phyloP scores from a whole-genome alignment of 768 basidiomycete genomes.

The Kwoniella newhampshirensis region DNA sequence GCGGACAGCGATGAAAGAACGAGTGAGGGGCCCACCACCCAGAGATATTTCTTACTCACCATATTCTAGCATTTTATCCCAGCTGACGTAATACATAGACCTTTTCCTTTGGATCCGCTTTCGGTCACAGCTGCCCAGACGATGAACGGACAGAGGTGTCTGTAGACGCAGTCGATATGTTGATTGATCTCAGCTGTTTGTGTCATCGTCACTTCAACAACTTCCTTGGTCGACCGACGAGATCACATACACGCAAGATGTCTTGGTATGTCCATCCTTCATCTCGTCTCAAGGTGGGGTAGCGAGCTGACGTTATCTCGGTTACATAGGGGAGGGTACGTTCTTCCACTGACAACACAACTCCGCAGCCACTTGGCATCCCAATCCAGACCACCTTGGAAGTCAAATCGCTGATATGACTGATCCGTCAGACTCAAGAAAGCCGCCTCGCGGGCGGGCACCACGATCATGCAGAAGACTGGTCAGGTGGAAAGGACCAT shows the following conservation, averaged over 20 bases:
- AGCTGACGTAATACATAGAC: too few relatives aligned
- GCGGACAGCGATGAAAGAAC: too few relatives aligned
- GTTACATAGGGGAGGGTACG: constrained; percentile 22
- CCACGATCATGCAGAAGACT: constrained; percentile 94
- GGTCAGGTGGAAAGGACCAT: constrained; percentile 96
- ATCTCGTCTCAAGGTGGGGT: constrained; percentile 30
- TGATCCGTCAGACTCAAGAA: constrained; percentile 72
- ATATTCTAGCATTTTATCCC: too few relatives aligned
- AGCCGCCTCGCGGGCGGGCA: constrained; percentile 84
- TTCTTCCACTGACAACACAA: not conserved
- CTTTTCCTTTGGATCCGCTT: too few relatives aligned
- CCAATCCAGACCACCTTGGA: too few relatives aligned
- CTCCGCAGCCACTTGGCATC: not conserved
- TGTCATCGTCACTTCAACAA: too few relatives aligned
- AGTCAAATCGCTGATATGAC: not conserved
- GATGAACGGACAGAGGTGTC: not conserved
- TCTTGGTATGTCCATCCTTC: constrained; percentile 31
- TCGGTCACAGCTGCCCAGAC: too few relatives aligned
- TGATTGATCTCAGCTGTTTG: too few relatives aligned
- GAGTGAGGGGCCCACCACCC: too few relatives aligned
- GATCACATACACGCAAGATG: constrained; percentile 15
- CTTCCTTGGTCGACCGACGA: too few relatives aligned
- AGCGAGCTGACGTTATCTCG: not conserved
- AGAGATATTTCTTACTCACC: too few relatives aligned
- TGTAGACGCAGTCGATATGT: not conserved